Percentiles rank a stretch among this genome's conserved stretches.
Evolutionary conservation across 139 green algal genomes (phyloP).

Genomic region (Haematococcus lacustris): DNA sequence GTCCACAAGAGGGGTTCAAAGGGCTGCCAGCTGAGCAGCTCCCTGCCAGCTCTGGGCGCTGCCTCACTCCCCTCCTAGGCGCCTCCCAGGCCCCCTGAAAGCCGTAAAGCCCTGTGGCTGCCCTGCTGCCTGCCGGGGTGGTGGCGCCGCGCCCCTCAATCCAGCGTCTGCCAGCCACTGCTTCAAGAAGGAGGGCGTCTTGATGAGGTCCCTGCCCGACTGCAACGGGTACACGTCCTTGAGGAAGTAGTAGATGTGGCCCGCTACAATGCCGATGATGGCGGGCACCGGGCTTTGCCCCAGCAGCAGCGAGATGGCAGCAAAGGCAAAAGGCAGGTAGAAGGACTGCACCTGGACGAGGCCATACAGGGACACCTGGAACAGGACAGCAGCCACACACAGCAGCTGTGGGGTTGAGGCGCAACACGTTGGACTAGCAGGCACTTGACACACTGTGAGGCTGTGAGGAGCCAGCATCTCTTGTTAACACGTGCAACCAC

Average conservation of each 20-base stretch:
- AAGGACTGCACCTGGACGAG: conserved; percentile 57
- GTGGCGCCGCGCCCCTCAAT: neutral
- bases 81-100: neutral
- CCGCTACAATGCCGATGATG: conserved; percentile 25
- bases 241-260: neutral
- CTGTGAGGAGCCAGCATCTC: too few relatives aligned
- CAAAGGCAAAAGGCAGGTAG: conserved; percentile 62
- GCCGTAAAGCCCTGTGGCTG: neutral
- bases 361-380: conserved; percentile 45
- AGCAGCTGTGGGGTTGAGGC: too few relatives aligned
- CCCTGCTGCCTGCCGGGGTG: neutral
- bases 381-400: too few relatives aligned
- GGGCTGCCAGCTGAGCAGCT: too few relatives aligned
- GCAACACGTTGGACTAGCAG: too few relatives aligned
- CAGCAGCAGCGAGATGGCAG: conserved; percentile 43
- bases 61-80: neutral
- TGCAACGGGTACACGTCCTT: neutral
- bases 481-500: too few relatives aligned
- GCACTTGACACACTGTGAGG: too few relatives aligned
- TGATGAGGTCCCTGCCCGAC: neutral
- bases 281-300: conserved; percentile 29
- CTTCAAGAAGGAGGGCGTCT: neutral
- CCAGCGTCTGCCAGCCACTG: neutral
- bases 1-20: too few relatives aligned
- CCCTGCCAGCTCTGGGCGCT: too few relatives aligned